Base-by-base conservation (phyloP, 805 yeast species). In the Ogataea salicorniae region DNA sequence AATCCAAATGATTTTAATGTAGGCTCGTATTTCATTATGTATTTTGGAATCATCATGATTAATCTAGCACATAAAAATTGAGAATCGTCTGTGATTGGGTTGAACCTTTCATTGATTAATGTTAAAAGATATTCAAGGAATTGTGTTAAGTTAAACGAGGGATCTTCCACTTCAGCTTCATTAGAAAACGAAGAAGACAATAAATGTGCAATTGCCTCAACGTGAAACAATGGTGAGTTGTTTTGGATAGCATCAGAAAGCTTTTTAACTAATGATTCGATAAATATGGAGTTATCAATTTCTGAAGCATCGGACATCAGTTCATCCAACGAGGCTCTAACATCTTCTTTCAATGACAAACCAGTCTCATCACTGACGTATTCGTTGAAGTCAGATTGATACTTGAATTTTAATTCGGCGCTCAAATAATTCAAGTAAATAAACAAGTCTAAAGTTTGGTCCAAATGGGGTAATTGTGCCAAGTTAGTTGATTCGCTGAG, bases 331-430 rank as follows among this genome's bases (percentile, higher is more conserved):
- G 85, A 75, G 42, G 81, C 84, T 45, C 98, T 75, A 1, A 83
- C 76, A 2, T 75, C 64, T 9, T 66, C 64, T 5, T 76, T 77
- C 0, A 82, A 68, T 0, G 83, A 68, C 33, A 90, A 72, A 1
- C 89, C 96, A 2, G 87, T 73, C 47, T 87, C 90, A 34, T 80
- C 84, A 2, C 90, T 77, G 6, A 88, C 86, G 62, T 80, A 89
- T 3, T 63, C 66, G 58, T 90, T 88, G 58, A 81, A 76, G 59
- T 90, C 91, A 2, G 68, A 70, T 4, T 64, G 61, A 73, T 83
- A 87, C 5, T 73, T 75, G 34, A 71, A 75, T 31, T 68, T 62
- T 0, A 69, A 63, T 5, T 70, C 74, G 1, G 57, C 48, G 2
- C 84, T 73, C 13, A 83, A 56, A 11, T 64, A 57, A 6, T 80